These are phyloP conservation scores for Leptographium flavum DNA, from an alignment of 2,329 filamentous ascomycete species.

Conservation along the genomic window DNA sequence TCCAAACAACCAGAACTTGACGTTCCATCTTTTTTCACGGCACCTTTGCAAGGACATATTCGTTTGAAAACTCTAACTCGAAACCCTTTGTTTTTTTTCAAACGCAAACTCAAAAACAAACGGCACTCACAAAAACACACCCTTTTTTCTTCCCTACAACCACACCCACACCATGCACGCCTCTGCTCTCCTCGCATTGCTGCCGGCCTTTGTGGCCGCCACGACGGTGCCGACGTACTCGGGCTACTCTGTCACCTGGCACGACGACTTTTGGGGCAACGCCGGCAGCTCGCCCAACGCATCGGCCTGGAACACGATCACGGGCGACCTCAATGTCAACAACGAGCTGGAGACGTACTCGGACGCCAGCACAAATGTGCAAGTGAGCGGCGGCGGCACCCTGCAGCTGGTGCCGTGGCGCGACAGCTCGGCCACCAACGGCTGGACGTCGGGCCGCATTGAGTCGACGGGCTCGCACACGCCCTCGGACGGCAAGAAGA, in stretches of 20 bases:
- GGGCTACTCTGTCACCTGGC: slow-evolving; percentile 26
- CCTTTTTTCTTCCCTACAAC: background rate
- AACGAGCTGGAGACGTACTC: slow-evolving; percentile 37
- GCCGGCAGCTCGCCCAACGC: slow-evolving; percentile 20
- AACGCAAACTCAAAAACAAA: background rate
- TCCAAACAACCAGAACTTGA: background rate
- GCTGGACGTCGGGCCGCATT: slow-evolving; percentile 41
- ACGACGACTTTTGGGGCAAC: slow-evolving; percentile 26
- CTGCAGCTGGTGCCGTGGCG: slow-evolving; percentile 36
- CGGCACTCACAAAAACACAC: background rate
- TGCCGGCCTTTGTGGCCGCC: slow-evolving; percentile 20
- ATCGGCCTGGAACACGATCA: slow-evolving; percentile 29
- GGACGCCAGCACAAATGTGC: slow-evolving; percentile 29
- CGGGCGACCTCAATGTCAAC: slow-evolving; percentile 48
- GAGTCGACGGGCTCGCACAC: slow-evolving; percentile 34
- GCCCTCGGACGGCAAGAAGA: slow-evolving; percentile 28
- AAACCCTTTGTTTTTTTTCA: background rate
- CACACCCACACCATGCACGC: background rate
- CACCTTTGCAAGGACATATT: background rate
- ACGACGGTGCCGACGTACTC: slow-evolving; percentile 23
- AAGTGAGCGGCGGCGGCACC: slow-evolving; percentile 33
- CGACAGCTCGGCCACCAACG: slow-evolving; percentile 21
- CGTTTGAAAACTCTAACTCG: too few relatives aligned
- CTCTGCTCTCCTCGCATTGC: slow-evolving; percentile 4
- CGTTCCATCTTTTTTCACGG: too few relatives aligned